Evolutionary conservation across 345 rosid species (phyloP), one percentile per base, ranked within the genome.

Genomic region (Erysimum cheiranthoides): DNA sequence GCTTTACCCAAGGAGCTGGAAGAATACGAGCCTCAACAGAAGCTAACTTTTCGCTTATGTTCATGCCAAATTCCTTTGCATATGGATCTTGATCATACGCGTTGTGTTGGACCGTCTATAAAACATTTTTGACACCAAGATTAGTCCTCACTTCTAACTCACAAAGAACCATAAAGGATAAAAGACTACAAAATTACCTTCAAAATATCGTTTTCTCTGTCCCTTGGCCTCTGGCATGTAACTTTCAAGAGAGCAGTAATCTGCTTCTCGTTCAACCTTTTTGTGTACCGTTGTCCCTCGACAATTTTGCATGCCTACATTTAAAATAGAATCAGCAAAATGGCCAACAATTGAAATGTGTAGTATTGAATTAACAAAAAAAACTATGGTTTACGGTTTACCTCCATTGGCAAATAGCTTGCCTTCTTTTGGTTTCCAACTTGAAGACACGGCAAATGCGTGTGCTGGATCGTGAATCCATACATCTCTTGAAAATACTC

Each of bases 381-480:
- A 21, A 32, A 14, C 13, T 7, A 43, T 0, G 2, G 17, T 49
- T 52, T 30, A 42, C 1, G 1, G 47, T 11, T 13, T 52, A 95
- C 99, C 94, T 96, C 99, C 99, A 96, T 88, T n/a, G 99, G 99
- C 74, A 96, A 85, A 83, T 96, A 96, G 72, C 90, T 96, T 30
- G 98, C 97, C 83, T 93, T 96, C 81, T 87, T 91, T 71, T 96
- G 97, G 84, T 93, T 96, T 76, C 99, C 99, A 45, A 96, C 99
- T 86, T 91, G 96, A 79, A 96, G 98, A 73, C 98, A 96, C 8
- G 99, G 99, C 54, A 96, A 82, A 86, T 96, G 98, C 3, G 99
- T 83, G 63, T 89, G 93, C 62, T 85, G 86, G 71, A 96, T 96
- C 49, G 96, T 87, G 76, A 93, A 96, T 70, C 98, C 97, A 85